Evolutionary conservation across 352 stramenopile genomes (phyloP).

Genomic region (Pythium coloratum): DNA sequence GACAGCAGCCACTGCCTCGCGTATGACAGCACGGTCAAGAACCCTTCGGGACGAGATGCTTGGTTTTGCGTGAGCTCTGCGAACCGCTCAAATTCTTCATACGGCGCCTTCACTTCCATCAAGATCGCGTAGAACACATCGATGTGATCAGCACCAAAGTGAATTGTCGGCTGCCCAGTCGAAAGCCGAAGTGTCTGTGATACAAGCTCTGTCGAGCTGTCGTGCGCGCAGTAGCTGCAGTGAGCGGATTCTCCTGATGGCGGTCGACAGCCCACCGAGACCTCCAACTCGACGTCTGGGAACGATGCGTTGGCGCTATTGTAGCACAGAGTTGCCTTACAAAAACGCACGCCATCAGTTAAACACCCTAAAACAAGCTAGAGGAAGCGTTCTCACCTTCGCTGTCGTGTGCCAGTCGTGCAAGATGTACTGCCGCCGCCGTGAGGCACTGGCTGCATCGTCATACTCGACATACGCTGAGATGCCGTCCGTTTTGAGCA

Average conservation of each 20-base stretch:
- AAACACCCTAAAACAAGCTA: not conserved
- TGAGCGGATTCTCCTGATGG: constrained; percentile 7
- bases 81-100: constrained; percentile 82
- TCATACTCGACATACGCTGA: constrained; percentile 75
- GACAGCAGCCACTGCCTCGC: constrained; percentile 84
- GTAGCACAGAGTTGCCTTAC: constrained; percentile 61
- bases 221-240: constrained; percentile 25
- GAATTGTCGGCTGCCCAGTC: constrained; percentile 47
- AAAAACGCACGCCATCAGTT: not conserved
- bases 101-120: constrained; percentile 84
- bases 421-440: constrained; percentile 72
- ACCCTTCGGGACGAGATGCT: constrained; percentile 75
- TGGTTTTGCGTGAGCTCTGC: constrained; percentile 69
- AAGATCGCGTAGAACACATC: constrained; percentile 86
- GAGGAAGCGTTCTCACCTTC: constrained; percentile 33
- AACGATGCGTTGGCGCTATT: constrained; percentile 77
- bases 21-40: constrained; percentile 83
- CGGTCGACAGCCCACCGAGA: constrained; percentile 52
- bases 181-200: constrained; percentile 8
- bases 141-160: constrained; percentile 77
- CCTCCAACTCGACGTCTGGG: constrained; percentile 76
- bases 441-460: constrained; percentile 18
- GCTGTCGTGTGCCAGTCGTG: constrained; percentile 80
- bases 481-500: constrained; percentile 63
- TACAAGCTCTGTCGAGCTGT: not conserved